Evolutionary conservation across 1,139 yeast genomes (phyloP).

Genomic region (Debaryomycetaceae sp.): DNA sequence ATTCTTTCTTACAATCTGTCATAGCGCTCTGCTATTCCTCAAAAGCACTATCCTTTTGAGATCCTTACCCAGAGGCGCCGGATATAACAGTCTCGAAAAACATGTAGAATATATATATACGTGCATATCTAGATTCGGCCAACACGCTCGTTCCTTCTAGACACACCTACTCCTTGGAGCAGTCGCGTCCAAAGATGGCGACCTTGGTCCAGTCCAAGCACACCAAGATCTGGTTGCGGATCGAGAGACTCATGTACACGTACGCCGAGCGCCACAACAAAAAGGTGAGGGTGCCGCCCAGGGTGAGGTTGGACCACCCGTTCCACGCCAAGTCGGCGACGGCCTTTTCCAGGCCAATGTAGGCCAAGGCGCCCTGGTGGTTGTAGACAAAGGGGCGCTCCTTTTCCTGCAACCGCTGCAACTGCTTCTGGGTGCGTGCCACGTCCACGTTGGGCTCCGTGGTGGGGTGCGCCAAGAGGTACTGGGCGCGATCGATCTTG

Average conservation of each 20-base stretch:
- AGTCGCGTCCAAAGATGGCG: slow-evolving; percentile 81
- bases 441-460: slow-evolving; percentile 18
- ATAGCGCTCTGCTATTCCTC: no score
- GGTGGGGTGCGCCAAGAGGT: slow-evolving; percentile 19
- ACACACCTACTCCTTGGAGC: slow-evolving; percentile 41
- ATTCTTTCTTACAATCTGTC: no score
- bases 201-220: slow-evolving; percentile 84
- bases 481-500: slow-evolving; percentile 52
- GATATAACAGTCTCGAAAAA: no score
- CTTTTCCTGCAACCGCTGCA: slow-evolving; percentile 29
- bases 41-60: no score
- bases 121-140: no score
- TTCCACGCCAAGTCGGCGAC: slow-evolving; percentile 90
- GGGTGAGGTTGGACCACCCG: slow-evolving; percentile 67
- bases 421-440: slow-evolving; percentile 31
- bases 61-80: no score
- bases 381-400: slow-evolving; percentile 52
- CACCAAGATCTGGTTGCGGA: slow-evolving; percentile 78
- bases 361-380: slow-evolving; percentile 69
- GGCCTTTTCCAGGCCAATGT: slow-evolving; percentile 84
- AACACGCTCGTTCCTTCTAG: background rate
- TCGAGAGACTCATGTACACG: slow-evolving; percentile 83
- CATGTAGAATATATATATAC: no score
- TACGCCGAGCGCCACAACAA: slow-evolving; percentile 93
- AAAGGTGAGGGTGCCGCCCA: slow-evolving; percentile 82